Percentiles rank a stretch among this genome's conserved stretches.
Conservation (phyloP, 2,329 filamentous ascomycete species). For the Ceratocystis diversiconidia region DNA sequence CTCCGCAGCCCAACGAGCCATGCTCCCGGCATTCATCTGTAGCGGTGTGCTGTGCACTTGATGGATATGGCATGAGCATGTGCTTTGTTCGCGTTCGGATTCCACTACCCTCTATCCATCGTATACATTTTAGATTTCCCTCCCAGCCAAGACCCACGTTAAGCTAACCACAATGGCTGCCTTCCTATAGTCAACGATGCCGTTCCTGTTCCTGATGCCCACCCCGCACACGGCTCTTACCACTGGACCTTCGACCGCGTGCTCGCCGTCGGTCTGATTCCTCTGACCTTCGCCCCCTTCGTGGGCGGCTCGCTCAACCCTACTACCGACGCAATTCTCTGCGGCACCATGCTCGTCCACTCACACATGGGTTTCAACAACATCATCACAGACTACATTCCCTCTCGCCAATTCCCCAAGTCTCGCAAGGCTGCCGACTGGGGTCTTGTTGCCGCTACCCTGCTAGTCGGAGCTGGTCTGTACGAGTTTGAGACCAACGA, state of each 20-base stretch:
- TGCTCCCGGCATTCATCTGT: background rate
- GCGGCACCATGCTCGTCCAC: constrained; percentile 72
- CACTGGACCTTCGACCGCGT: constrained; percentile 96
- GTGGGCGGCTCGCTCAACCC: constrained; percentile 86
- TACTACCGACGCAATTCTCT: constrained; percentile 70
- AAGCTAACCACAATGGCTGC: constrained; percentile 7
- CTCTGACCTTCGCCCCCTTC: constrained; percentile 80
- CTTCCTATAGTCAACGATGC: constrained; percentile 63
- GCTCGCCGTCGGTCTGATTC: constrained; percentile 67
- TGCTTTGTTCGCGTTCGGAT: background rate
- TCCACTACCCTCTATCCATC: constrained; percentile 6
- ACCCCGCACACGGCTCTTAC: constrained; percentile 79
- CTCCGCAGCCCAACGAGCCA: background rate
- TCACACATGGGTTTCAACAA: constrained; percentile 93
- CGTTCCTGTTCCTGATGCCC: constrained; percentile 54
- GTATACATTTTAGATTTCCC: background rate
- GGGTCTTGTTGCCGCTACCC: constrained; percentile 63
- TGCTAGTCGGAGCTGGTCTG: constrained; percentile 70
- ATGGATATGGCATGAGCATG: background rate
- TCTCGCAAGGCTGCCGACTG: constrained; percentile 56
- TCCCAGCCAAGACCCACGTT: background rate
- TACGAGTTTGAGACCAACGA: constrained; percentile 99
- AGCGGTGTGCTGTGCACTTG: background rate
- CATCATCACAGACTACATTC: constrained; percentile 83
- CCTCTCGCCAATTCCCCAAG: constrained; percentile 52